Base-by-base conservation (phyloP, 768 basidiomycete genomes). In the Coprinellus micaceus region DNA sequence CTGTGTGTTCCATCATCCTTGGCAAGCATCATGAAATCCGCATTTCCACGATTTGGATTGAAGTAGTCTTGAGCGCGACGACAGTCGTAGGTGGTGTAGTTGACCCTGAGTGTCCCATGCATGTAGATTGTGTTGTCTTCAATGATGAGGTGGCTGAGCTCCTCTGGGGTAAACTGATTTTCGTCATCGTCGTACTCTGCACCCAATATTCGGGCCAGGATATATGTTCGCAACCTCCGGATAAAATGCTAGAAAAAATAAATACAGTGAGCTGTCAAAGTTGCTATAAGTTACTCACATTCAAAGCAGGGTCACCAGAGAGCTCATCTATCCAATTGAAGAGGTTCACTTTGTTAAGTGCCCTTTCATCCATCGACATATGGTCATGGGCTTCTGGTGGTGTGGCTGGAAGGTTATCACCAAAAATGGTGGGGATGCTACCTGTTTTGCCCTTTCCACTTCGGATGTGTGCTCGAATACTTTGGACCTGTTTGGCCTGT, bases 1-100 rank as follows among this genome's bases (percentile, higher is more conserved):
- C 64, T 59, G 24, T 65, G 60, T 2, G 52, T 26, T 19, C 28
- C 57, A 1, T 7, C 47, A 24, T 65, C 61, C 76, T 37, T 64
- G 60, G 0, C 9, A 17, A 52, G 58, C 2, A 67, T 56, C 58
- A 69, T 75, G 5, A 81, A 45, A 25, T 77, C 65, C 0, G 66
- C 29, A 9, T 76, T 67, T 0, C 63, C 69, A 0, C 59, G 24
- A 1, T n/a, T n/a, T n/a, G n/a, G n/a, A n/a, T n/a, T n/a, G n/a
- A n/a, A n/a, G n/a, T n/a, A n/a, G n/a, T n/a, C n/a, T n/a, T n/a
- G 71, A 65, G 60, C 57, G 0, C 72, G 64, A 13, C 69, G 68
- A 11, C 74, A 28, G 60, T 80, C 73, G 60, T 78, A 80, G 0
- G 72, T 74, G 0, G 73, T 77, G 58, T 74, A 76, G 58, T 75